Evolutionary conservation across 306 rosid genomes (phyloP), one percentile per base, ranked within the genome.

Genomic region (Cucurbita argyrosperma): DNA sequence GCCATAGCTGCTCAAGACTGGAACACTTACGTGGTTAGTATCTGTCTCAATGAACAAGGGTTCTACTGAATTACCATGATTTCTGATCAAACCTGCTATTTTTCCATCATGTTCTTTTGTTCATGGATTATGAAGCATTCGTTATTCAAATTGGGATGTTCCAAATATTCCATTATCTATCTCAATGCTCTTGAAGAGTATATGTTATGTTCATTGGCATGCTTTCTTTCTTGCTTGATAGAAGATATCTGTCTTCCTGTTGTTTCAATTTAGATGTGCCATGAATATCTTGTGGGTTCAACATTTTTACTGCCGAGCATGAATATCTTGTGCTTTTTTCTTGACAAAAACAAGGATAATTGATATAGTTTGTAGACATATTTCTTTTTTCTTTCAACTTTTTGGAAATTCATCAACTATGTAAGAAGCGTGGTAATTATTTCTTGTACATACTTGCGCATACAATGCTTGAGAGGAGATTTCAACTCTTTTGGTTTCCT

Each of bases 21-120:
- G 98, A 92, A 83, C 84, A 87, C 83, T 66, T 92, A 92, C 81
- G 65, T 88, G 96, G 98, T 92, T 73, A 80, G 96, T 88, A 68
- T 47, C 61, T 46, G 43, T 51, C 39, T 26, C 51, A 38, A 69
- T 49, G 26, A 15, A 69, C 59, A 69, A 47, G 23, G 55, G 21
- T 74, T 59, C 10, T 7, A 15, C 16, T 4, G 21, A 58, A 12
- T 16, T 59, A 14, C 5, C 49, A 52, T 54, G 65, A 54, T 54
- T 54, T 56, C 21, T 19, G 38, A 55, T 19, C 1, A 13, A 19
- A n/a, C 10, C 46, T 53, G 2, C 21, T 18, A 38, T 53, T 35
- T 53, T 71, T 71, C 62, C 57, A 51, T 30, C 15, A 0, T 16
- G 15, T 26, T 21, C 1, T 49, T 12, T 23, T 49, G 1, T 46